Conservation (phyloP, 352 stramenopile species). For the Phytophthora hibernalis region DNA sequence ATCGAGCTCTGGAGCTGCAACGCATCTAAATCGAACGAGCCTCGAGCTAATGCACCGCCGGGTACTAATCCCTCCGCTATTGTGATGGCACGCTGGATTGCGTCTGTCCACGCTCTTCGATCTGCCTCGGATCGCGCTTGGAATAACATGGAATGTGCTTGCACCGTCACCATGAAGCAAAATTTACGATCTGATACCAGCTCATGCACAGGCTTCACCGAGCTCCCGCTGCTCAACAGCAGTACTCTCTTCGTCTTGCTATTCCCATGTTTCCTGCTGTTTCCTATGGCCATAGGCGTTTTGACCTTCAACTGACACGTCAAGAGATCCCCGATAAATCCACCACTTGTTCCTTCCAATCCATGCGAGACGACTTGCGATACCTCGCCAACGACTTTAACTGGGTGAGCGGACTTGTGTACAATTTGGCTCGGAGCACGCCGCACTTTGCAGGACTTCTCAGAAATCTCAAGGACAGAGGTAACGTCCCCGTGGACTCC, state of each 20-base stretch:
- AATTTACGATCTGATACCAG: constrained; percentile 64
- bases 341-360: constrained; percentile 73
- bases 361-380: constrained; percentile 34
- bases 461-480: constrained; percentile 58
- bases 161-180: constrained; percentile 75
- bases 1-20: constrained; percentile 59
- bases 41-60: constrained; percentile 36
- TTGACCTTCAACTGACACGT: constrained; percentile 49
- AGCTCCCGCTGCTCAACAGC: constrained; percentile 51
- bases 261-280: constrained; percentile 17
- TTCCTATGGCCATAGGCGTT: constrained; percentile 27
- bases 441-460: constrained; percentile 54
- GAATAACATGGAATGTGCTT: constrained; percentile 70
- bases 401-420: constrained; percentile 59
- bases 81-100: constrained; percentile 73
- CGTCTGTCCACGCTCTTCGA: constrained; percentile 59
- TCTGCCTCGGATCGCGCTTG: constrained; percentile 62
- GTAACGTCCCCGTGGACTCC: constrained; percentile 36
- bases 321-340: constrained; percentile 69
- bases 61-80: constrained; percentile 70
- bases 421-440: constrained; percentile 60
- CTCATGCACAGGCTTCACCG: constrained; percentile 72
- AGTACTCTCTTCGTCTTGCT: constrained; percentile 52
- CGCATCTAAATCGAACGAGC: constrained; percentile 56
- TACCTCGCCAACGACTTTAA: constrained; percentile 66